phyloP scores from a whole-genome alignment of 1,284 basidiomycete genomes.

The Heterobasidion parviporum region DNA sequence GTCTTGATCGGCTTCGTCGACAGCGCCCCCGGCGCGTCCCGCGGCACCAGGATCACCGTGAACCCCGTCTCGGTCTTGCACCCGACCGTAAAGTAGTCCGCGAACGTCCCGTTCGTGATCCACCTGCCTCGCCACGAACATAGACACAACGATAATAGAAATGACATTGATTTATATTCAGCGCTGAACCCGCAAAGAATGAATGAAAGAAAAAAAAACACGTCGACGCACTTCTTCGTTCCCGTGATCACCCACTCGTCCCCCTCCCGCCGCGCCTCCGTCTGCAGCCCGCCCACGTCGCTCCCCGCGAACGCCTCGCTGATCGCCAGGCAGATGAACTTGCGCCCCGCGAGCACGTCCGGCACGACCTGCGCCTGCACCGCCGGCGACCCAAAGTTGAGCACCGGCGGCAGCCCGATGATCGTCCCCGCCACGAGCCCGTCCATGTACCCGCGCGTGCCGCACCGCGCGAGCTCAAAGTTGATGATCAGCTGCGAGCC shows the following conservation, averaged over 20 bases:
- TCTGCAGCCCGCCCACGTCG: conserved; percentile 81
- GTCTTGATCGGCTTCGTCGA: conserved; percentile 91
- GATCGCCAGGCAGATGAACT: conserved; percentile 69
- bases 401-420: conserved; percentile 77
- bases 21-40: conserved; percentile 56
- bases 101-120: conserved; percentile 89
- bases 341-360: conserved; percentile 73
- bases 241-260: conserved; percentile 83
- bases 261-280: conserved; percentile 79
- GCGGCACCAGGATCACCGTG: conserved; percentile 81
- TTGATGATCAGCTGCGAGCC: conserved; percentile 69
- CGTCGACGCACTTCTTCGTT: conserved; percentile 61
- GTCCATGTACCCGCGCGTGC: conserved; percentile 80
- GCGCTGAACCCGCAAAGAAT: background rate
- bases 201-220: background rate
- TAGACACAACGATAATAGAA: background rate
- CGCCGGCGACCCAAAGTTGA: conserved; percentile 81
- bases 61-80: conserved; percentile 76
- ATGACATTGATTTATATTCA: background rate
- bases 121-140: conserved; percentile 40
- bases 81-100: conserved; percentile 75
- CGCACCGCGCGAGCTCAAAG: conserved; percentile 78
- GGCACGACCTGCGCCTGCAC: conserved; percentile 59
- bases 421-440: conserved; percentile 77
- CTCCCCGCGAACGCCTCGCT: conserved; percentile 85